Evolutionary conservation across 2,329 filamentous ascomycete species (phyloP), one percentile per base, ranked within the genome.

Genomic region (Hypoxylon sp.): DNA sequence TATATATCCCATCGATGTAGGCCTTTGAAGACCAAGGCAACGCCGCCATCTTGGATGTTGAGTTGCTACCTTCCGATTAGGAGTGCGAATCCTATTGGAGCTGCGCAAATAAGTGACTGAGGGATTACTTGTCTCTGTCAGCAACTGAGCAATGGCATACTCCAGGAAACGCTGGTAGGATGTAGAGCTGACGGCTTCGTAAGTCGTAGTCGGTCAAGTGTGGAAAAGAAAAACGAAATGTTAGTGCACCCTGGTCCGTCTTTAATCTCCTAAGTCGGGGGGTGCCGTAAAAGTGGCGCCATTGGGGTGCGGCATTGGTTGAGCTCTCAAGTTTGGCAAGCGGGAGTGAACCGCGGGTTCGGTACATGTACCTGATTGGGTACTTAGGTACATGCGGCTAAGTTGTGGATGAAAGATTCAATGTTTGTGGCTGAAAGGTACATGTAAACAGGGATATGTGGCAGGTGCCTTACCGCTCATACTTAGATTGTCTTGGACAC

Each of bases 1-100:
- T 91, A 80, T 95, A 94, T 76, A 97, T 88, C 78, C 92, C 92
- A 81, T 94, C 89, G 78, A 95, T 82, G 78, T 91, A 93, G 76
- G 90, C 85, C 73, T 86, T 85, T 71, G 90, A 86, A 53, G 86
- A 75, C 55, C 83, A 76, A n/a, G 83, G 81, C 10, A 63, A 53
- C 22, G 81, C 78, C 56, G 78, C 73, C 83, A 83, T 83, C 58
- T 68, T 81, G 71, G 64, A 58, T 56, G n/a, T 54, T 42, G 49
- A 44, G 27, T 35, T 55, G 17, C 33, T 50, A 46, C 48, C 37
- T 56, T 63, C 33, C 30, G 25, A 57, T 14, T 50, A 42, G 48
- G 13, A 55, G 17, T 55, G 48, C 27, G 54, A 64, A 62, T 61
- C 62, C 42, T 58, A 64, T 35, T 35, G 37, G 20, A 62, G 53